Percentiles rank a stretch among this genome's conserved stretches.
These are phyloP conservation scores for Cicer cuneatum DNA, from an alignment of 306 rosid genomes.

Conservation along the genomic window DNA sequence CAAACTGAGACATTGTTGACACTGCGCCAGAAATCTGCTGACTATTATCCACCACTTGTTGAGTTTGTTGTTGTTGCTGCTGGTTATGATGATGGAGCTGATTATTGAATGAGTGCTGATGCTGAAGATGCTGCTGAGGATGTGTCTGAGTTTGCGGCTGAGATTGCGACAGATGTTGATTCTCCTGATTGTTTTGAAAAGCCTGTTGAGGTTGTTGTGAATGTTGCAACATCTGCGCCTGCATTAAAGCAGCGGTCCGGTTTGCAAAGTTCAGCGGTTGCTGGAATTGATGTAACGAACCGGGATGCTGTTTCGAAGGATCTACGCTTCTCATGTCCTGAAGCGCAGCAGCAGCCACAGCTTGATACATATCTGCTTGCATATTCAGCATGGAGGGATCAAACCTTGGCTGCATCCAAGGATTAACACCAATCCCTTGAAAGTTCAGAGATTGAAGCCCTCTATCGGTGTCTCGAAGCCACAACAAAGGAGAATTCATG, in stretches of 20 bases:
- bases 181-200: slow-evolving; percentile 68
- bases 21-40: slow-evolving; percentile 67
- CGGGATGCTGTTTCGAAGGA: slow-evolving; percentile 69
- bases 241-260: slow-evolving; percentile 72
- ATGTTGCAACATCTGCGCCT: slow-evolving; percentile 80
- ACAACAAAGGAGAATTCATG: slow-evolving; percentile 75
- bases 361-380: slow-evolving; percentile 89
- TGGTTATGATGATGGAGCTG: slow-evolving; percentile 51
- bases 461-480: slow-evolving; percentile 81
- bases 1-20: slow-evolving; percentile 76
- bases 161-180: slow-evolving; percentile 60
- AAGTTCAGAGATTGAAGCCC: slow-evolving; percentile 81
- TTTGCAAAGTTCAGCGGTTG: slow-evolving; percentile 69
- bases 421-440: slow-evolving; percentile 79
- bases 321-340: slow-evolving; percentile 85
- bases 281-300: slow-evolving; percentile 82
- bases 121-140: slow-evolving; percentile 72
- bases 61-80: slow-evolving; percentile 51
- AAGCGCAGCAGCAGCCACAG: slow-evolving; percentile 90
- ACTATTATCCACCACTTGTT: slow-evolving; percentile 65
- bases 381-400: slow-evolving; percentile 79
- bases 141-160: slow-evolving; percentile 60
- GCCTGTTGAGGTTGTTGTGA: slow-evolving; percentile 68
- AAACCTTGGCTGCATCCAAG: slow-evolving; percentile 93
- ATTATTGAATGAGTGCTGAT: slow-evolving; percentile 61